phyloP scores from a whole-genome alignment of 1,284 basidiomycete genomes.

The Rhodofomes roseus region DNA sequence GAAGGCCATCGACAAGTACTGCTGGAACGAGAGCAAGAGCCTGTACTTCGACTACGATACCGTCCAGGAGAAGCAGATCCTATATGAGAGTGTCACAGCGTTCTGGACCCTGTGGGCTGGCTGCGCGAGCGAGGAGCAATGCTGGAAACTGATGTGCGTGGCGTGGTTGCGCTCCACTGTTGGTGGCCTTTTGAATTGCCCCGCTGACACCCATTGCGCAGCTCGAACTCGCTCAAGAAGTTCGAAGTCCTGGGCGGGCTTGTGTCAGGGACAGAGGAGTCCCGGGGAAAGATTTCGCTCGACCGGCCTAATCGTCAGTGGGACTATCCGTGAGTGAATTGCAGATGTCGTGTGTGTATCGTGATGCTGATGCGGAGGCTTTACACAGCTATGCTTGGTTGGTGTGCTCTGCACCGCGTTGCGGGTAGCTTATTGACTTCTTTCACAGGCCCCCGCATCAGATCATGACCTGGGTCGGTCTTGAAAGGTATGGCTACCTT shows the following conservation, averaged over 20 bases:
- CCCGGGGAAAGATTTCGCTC: constrained; percentile 90
- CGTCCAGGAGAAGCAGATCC: constrained; percentile 81
- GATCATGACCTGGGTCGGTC: constrained; percentile 95
- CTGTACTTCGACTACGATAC: constrained; percentile 98
- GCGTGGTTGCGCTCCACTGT: constrained; percentile 2
- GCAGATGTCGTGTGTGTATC: constrained; percentile 12
- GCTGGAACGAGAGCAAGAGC: constrained; percentile 95
- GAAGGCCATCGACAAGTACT: constrained; percentile 87
- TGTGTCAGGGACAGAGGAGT: constrained; percentile 95
- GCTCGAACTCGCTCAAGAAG: constrained; percentile 83
- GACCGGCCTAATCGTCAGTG: constrained; percentile 99
- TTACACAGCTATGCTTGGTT: constrained; percentile 61
- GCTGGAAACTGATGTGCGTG: constrained; percentile 85
- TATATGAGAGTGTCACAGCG: constrained; percentile 94
- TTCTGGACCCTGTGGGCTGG: constrained; percentile 99
- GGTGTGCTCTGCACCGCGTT: constrained; percentile 14
- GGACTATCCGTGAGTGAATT: constrained; percentile 78
- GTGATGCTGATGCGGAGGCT: constrained; percentile 11
- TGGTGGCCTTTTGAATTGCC: too few species aligned
- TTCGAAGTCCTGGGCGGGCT: constrained; percentile 97
- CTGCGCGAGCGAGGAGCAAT: constrained; percentile 92
- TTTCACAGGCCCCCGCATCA: constrained; percentile 89
- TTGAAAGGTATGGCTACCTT: constrained; percentile 93
- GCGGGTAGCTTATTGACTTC: constrained; percentile 5
- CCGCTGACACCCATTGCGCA: constrained; percentile 30